Evolutionary conservation across 2,329 filamentous ascomycete genomes (phyloP).

Genomic region (Ophidiomyces ophidiicola): DNA sequence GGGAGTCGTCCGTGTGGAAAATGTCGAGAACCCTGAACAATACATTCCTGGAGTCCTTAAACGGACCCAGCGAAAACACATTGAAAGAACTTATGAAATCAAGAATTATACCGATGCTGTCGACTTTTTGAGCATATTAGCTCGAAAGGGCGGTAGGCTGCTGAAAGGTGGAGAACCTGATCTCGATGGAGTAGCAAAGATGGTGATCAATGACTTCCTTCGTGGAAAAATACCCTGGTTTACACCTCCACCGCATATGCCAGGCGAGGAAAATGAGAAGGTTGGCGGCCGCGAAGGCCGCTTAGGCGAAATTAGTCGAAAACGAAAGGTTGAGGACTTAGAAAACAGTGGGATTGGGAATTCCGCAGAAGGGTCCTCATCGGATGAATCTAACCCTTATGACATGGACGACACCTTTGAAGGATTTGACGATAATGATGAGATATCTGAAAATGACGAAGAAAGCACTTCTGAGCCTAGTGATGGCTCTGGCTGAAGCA

Average conservation of each 20-base stretch:
- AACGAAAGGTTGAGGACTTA: slow-evolving; percentile 58
- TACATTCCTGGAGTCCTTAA: slow-evolving; percentile 76
- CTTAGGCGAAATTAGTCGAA: slow-evolving; percentile 69
- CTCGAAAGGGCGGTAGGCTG: slow-evolving; percentile 73
- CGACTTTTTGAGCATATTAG: slow-evolving; percentile 76
- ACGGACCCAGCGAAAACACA: slow-evolving; percentile 71
- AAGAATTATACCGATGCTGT: slow-evolving; percentile 64
- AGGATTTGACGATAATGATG: slow-evolving; percentile 32
- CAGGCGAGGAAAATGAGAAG: slow-evolving; percentile 36
- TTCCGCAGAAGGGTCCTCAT: slow-evolving; percentile 25
- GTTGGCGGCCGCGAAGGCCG: slow-evolving; percentile 63
- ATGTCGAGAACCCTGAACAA: slow-evolving; percentile 90
- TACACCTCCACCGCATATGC: slow-evolving; percentile 57
- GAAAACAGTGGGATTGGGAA: slow-evolving; percentile 21
- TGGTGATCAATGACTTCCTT: slow-evolving; percentile 93
- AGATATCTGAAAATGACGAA: slow-evolving; percentile 20
- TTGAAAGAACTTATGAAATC: slow-evolving; percentile 86
- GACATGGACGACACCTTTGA: slow-evolving; percentile 35
- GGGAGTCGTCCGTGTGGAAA: slow-evolving; percentile 87
- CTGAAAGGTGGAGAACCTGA: slow-evolving; percentile 91
- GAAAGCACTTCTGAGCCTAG: slow-evolving; percentile 1
- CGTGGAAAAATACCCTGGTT: slow-evolving; percentile 96
- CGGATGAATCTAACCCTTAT: slow-evolving; percentile 29
- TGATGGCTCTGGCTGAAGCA: slow-evolving; percentile 1
- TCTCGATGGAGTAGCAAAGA: slow-evolving; percentile 87